Evolutionary conservation across 768 basidiomycete genomes (phyloP), one percentile per base, ranked within the genome.

Genomic region (Udeniomyces megalosporus): DNA sequence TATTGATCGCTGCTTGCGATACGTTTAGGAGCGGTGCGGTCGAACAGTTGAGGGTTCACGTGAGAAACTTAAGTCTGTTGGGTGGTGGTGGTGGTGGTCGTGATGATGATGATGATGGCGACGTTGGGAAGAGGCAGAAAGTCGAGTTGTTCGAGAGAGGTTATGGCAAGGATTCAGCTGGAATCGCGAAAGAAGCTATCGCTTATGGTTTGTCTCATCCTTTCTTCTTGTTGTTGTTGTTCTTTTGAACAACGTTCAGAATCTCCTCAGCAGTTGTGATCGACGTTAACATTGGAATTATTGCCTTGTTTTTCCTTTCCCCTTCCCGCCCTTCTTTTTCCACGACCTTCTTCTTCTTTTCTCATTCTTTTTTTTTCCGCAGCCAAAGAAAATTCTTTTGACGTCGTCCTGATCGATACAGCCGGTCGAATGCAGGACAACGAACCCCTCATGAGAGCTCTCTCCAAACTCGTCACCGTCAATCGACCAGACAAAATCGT

Each of bases 361-460:
- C 44, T 22, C 56, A 60, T 60, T 65, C 26, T 66, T 49, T 15
- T 53, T 44, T 15, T 58, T 59, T 57, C 20, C 45, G 8, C 70
- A 95, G 92, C 82, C 34, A 84, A 83, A 67, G 88, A 92, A 68
- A 84, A 86, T 65, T 82, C 84, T 65, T 96, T 95, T 72, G 95
- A 99, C 69, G 91, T 97, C 26, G 93, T 99, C 6, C 78, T 99
- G 49, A 89, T 99, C 69, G 95, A 99, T 72, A 97, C 95, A 1
- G 95, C 95, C 22, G 95, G 95, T 1, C 81, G 93, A 58, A 97
- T 97, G 95, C 95, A 99, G 73, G 95, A 97, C 73, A 99, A 97
- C 72, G 95, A 97, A 84, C 95, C 95, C 0, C 75, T 99, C 66
- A 99, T 99, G 95, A 82, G 91, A 20, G 93, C 95, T 2, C 78